These are phyloP conservation scores for Acanthamoeba triangularis DNA, from an alignment of 208 protist species.

Conservation along the genomic window DNA sequence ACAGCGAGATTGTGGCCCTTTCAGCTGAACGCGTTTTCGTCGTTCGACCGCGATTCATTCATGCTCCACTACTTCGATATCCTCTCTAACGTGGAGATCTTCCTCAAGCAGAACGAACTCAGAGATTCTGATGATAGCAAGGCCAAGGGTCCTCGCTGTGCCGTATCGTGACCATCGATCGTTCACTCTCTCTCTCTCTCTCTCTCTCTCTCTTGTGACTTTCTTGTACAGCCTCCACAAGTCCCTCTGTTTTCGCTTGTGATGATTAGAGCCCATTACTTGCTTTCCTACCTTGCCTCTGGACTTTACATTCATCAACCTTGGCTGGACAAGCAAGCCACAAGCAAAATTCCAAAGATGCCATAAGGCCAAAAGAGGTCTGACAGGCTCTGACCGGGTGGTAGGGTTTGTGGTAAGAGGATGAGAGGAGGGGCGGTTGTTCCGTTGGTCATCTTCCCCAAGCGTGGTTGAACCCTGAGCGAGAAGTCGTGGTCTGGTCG, in stretches of 20 bases:
- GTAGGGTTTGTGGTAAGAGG: neutral
- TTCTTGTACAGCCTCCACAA: too few species aligned
- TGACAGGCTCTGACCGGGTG: too few species aligned
- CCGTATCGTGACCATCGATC: neutral
- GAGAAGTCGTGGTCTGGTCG: neutral
- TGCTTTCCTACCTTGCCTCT: too few species aligned
- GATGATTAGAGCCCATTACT: too few species aligned
- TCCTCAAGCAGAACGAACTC: neutral
- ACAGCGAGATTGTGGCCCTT: slow-evolving; percentile 36
- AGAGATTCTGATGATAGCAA: neutral
- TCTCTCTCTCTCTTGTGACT: neutral
- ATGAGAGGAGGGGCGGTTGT: neutral
- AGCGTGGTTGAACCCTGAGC: neutral
- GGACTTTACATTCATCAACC: too few species aligned
- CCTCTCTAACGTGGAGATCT: slow-evolving; percentile 1
- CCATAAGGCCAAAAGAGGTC: too few species aligned
- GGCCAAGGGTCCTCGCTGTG: neutral
- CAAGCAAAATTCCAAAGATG: too few species aligned
- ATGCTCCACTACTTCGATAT: slow-evolving; percentile 74
- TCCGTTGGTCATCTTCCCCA: neutral
- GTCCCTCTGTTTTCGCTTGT: too few species aligned
- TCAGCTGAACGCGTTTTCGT: slow-evolving; percentile 61
- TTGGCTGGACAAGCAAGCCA: too few species aligned
- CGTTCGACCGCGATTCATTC: slow-evolving; percentile 59
- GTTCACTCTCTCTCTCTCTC: neutral